Evolutionary conservation across 345 rosid species (phyloP), one percentile per base, ranked within the genome.

Genomic region (Turritis glabra): DNA sequence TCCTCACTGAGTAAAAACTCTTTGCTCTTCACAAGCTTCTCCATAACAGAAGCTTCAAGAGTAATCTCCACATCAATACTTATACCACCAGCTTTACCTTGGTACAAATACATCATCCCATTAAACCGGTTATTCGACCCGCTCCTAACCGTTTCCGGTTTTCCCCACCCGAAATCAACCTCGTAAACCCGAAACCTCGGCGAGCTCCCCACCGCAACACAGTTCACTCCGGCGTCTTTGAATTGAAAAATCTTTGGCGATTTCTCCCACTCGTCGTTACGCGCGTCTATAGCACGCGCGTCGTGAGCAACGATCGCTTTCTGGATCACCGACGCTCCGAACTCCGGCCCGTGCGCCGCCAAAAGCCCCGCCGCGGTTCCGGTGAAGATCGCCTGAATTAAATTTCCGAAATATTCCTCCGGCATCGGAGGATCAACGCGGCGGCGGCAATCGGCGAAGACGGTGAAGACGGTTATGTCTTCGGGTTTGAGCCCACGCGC

Each of bases 81-180:
- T 61, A 80, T 27, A 3, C 96, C 98, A 1, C 97, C 98, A 15
- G 64, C 65, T 83, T 92, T 92, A n/a, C 98, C 99, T 61, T 77
- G 99, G 77, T 95, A 92, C 82, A 92, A 23, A 76, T 92, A 90
- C 69, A 95, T 87, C 98, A 92, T 90, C 73, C 98, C 99, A 25
- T 95, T 94, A n/a, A 95, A 95, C 81, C 92, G 68, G 70, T 92
- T 92, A 41, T 92, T 95, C 62, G 82, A 76, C 52, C 99, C 99
- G 46, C 96, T 92, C 76, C 98, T 68, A 38, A 92, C 99, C 0
- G 85, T 75, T 80, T 92, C 98, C 0, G 98, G 98, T 63, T 83
- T 75, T 0, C 98, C 97, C 88, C 86, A 95, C 48, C 99, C 99
- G 76, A 92, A 95, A 69, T 92, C 97, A 47, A 95, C 96, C 4